Percentiles rank a stretch among this genome's conserved stretches.
Evolutionary conservation across 2,329 filamentous ascomycete genomes (phyloP).

Genomic region (Fusarium temperatum): DNA sequence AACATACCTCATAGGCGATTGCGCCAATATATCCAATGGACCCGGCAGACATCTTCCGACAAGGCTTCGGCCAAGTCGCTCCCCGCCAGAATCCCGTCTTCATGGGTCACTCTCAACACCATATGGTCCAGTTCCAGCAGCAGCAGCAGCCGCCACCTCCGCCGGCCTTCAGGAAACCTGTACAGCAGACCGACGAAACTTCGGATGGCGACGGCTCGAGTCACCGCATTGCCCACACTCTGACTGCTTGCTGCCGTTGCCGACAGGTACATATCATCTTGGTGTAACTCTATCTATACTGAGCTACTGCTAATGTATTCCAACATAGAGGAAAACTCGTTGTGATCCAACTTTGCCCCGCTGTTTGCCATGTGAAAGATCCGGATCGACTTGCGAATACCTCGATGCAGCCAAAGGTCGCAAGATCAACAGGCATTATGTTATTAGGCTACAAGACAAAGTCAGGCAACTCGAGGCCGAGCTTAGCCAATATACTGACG

Average conservation of each 20-base stretch:
- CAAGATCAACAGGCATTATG: slow-evolving; percentile 90
- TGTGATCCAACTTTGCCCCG: slow-evolving; percentile 93
- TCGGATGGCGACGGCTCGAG: slow-evolving; percentile 61
- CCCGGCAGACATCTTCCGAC: slow-evolving; percentile 66
- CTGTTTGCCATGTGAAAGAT: slow-evolving; percentile 91
- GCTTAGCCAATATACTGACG: slow-evolving; percentile 79
- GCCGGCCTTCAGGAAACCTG: slow-evolving; percentile 44
- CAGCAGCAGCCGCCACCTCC: slow-evolving; percentile 40
- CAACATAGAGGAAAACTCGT: slow-evolving; percentile 84
- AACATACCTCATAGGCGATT: slow-evolving; percentile 4
- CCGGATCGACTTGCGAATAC: slow-evolving; percentile 92
- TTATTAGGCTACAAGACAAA: slow-evolving; percentile 88
- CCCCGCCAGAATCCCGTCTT: slow-evolving; percentile 49
- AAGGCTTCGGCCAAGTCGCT: slow-evolving; percentile 60
- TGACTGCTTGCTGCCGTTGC: slow-evolving; percentile 83
- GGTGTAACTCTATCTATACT: slow-evolving; percentile 2
- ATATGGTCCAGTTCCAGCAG: slow-evolving; percentile 37
- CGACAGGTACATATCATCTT: slow-evolving; percentile 68
- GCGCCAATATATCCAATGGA: slow-evolving; percentile 58
- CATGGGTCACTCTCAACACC: slow-evolving; percentile 40
- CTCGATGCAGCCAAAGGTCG: slow-evolving; percentile 88
- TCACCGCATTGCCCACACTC: slow-evolving; percentile 76
- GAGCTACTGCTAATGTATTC: slow-evolving; percentile 22
- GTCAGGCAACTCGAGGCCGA: slow-evolving; percentile 85
- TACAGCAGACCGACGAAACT: slow-evolving; percentile 51